Conservation (phyloP, 805 yeast species). For the Candida anglica region DNA sequence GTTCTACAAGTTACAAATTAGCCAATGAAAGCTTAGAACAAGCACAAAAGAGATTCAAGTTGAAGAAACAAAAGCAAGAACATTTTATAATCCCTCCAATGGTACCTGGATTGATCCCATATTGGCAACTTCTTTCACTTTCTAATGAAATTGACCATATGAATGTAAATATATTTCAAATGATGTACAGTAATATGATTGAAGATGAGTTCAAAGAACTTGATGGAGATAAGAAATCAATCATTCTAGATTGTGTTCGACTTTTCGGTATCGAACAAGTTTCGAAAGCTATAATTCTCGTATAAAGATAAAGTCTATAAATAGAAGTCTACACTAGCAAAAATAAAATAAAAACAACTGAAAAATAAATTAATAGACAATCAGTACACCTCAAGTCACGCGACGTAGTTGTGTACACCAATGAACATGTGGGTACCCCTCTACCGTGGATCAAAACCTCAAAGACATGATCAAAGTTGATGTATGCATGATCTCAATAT, state of each 20-base stretch:
- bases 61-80: not conserved
- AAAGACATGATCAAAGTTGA: no score
- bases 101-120: conserved; percentile 19
- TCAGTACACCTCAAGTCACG: not conserved
- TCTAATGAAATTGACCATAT: conserved; percentile 10
- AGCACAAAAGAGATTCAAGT: no score
- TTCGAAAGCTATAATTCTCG: conserved; percentile 1
- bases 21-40: no score
- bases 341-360: no score
- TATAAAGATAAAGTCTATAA: no score
- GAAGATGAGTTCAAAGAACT: conserved; percentile 10
- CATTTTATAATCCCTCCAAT: conserved; percentile 13
- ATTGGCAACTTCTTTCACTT: conserved; percentile 14
- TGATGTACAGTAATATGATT: conserved; percentile 4
- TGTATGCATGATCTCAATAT: no score
- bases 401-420: not conserved
- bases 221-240: conserved; percentile 6
- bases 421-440: not conserved
- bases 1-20: no score
- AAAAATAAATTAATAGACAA: no score
- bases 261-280: conserved; percentile 13
- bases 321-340: no score
- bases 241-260: conserved; percentile 14
- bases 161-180: conserved; percentile 7
- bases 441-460: no score